Conservation (phyloP, 495 filamentous ascomycete genomes). For the Extremus antarcticus region DNA sequence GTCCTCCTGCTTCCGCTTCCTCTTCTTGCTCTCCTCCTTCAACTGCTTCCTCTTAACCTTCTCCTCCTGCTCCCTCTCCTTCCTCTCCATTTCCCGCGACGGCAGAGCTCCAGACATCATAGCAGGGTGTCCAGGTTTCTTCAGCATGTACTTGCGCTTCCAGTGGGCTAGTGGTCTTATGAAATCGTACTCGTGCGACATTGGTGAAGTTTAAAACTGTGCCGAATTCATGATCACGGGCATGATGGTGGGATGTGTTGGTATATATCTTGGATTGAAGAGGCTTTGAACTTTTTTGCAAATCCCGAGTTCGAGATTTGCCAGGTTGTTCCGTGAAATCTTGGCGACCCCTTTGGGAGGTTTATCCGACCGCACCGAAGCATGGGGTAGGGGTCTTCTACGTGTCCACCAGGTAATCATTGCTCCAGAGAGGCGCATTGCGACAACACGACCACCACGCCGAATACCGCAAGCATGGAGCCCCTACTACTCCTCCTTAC, state of each 20-base stretch:
- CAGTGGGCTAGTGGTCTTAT: neutral
- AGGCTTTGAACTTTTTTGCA: neutral
- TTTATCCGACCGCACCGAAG: no score
- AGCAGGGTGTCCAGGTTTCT: slow-evolving; percentile 2
- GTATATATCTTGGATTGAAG: neutral
- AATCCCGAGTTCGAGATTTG: neutral
- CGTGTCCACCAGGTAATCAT: no score
- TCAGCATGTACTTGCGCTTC: slow-evolving; percentile 17
- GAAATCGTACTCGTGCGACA: neutral
- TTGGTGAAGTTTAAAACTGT: neutral
- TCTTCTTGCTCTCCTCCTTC: slow-evolving; percentile 14
- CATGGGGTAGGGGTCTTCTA: no score
- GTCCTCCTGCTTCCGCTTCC: slow-evolving; percentile 1
- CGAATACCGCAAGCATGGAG: neutral
- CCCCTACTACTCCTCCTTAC: slow-evolving; percentile 8
- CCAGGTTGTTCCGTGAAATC: no score
- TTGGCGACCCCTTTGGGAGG: no score
- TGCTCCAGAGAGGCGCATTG: neutral
- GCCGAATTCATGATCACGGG: neutral
- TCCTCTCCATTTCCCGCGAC: slow-evolving; percentile 4
- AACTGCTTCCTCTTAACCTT: neutral
- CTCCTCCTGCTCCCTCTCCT: neutral
- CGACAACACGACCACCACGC: neutral
- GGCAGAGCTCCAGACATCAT: slow-evolving; percentile 14
- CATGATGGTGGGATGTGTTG: neutral